These are phyloP conservation scores for Suillus alpinus DNA, from an alignment of 768 basidiomycete species.

Conservation along the genomic window DNA sequence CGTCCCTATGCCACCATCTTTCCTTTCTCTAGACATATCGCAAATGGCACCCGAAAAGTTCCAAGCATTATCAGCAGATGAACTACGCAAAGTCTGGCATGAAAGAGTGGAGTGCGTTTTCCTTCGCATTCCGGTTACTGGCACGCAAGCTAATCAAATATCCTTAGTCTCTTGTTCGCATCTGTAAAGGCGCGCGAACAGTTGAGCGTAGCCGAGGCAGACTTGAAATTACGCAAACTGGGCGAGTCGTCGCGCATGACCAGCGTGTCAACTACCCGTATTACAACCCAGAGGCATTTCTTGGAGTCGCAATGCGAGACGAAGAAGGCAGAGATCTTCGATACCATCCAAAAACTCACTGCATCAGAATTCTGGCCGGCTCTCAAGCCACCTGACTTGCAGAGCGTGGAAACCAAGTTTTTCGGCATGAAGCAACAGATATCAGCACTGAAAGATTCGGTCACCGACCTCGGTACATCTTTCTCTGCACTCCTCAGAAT, in stretches of 20 bases:
- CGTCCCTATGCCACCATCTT: slow-evolving; percentile 18
- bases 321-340: slow-evolving; percentile 34
- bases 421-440: slow-evolving; percentile 27
- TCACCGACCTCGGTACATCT: slow-evolving; percentile 22
- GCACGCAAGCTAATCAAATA: slow-evolving; percentile 2
- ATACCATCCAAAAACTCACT: slow-evolving; percentile 27
- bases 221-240: slow-evolving; percentile 27
- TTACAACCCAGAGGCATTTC: slow-evolving; percentile 21
- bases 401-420: slow-evolving; percentile 18
- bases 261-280: slow-evolving; percentile 20
- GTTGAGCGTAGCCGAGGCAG: slow-evolving; percentile 29
- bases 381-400: slow-evolving; percentile 22
- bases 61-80: slow-evolving; percentile 25
- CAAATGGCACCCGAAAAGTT: neutral
- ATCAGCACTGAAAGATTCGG: slow-evolving; percentile 25
- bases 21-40: neutral
- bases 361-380: slow-evolving; percentile 41
- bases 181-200: slow-evolving; percentile 34
- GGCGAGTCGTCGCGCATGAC: slow-evolving; percentile 21
- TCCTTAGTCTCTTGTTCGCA: slow-evolving; percentile 33
- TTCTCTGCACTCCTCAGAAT: slow-evolving; percentile 21
- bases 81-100: slow-evolving; percentile 38
- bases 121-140: neutral
- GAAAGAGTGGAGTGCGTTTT: slow-evolving; percentile 39
- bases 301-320: slow-evolving; percentile 22